These are phyloP conservation scores for Phylloboletellus chloephorus DNA, from an alignment of 1,284 basidiomycete genomes.

Conservation along the genomic window DNA sequence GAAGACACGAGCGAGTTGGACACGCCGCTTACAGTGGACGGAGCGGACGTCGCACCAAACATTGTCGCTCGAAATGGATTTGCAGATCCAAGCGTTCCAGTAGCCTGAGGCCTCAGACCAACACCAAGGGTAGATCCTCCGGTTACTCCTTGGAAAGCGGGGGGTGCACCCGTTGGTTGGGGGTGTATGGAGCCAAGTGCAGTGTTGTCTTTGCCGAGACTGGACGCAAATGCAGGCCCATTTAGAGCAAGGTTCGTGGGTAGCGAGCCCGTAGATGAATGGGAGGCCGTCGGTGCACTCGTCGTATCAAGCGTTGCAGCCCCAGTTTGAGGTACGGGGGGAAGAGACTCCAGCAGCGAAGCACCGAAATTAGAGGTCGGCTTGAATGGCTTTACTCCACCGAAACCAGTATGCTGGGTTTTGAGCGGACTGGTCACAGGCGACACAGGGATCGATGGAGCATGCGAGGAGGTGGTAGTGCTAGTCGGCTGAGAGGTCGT, in stretches of 20 bases:
- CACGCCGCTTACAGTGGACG: neutral
- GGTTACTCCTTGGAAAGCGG: constrained; percentile 28
- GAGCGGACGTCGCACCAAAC: constrained; percentile 29
- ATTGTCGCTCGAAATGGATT: constrained; percentile 76
- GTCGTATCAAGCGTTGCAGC: constrained; percentile 45
- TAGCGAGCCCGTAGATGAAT: constrained; percentile 19
- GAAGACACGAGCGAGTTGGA: constrained; percentile 18
- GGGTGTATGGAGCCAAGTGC: constrained; percentile 15
- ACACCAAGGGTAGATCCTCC: constrained; percentile 44
- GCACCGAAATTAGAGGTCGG: constrained; percentile 87
- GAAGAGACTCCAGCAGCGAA: constrained; percentile 71
- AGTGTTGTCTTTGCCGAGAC: constrained; percentile 32
- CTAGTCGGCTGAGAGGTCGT: constrained; percentile 47
- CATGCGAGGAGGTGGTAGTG: constrained; percentile 35
- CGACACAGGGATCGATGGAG: constrained; percentile 28
- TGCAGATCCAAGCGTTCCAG: constrained; percentile 51
- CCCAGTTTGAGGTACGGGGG: constrained; percentile 60
- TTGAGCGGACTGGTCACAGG: constrained; percentile 39
- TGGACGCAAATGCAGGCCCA: constrained; percentile 13
- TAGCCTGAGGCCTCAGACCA: constrained; percentile 69
- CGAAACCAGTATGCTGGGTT: constrained; percentile 78
- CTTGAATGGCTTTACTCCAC: constrained; percentile 85
- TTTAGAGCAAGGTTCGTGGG: constrained; percentile 10
- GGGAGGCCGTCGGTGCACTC: constrained; percentile 18
- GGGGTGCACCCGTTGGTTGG: constrained; percentile 23